Percentiles rank a stretch among this genome's conserved stretches.
These are phyloP conservation scores for Lecanicillium sp. DNA, from an alignment of 2,329 filamentous ascomycete genomes.

Conservation along the genomic window DNA sequence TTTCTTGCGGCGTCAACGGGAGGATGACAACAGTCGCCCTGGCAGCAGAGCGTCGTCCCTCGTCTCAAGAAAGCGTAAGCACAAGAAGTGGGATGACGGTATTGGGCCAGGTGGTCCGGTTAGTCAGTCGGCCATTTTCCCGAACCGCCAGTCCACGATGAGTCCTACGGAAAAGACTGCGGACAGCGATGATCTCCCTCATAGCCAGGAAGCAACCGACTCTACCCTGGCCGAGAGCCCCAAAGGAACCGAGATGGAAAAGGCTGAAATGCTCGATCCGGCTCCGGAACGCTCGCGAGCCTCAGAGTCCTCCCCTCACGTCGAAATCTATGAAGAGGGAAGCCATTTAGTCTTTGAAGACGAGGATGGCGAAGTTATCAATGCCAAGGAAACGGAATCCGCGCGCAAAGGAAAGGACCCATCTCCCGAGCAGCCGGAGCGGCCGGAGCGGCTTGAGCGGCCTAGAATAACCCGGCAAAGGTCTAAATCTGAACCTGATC, in stretches of 20 bases:
- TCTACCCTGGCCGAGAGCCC: conserved; percentile 24
- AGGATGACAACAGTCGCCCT: conserved; percentile 53
- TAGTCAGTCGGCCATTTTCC: conserved; percentile 81
- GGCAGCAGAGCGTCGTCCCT: conserved; percentile 53
- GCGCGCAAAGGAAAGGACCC: conserved; percentile 9
- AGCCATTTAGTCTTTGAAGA: conserved; percentile 75
- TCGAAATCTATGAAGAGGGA: conserved; percentile 78
- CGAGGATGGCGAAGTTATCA: conserved; percentile 76
- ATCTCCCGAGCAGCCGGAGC: background rate
- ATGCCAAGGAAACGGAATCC: conserved; percentile 30
- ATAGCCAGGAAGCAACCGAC: conserved; percentile 24
- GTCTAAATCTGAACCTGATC: conserved; percentile 13
- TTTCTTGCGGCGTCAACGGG: conserved; percentile 76
- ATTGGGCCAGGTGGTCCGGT: conserved; percentile 79
- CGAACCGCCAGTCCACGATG: conserved; percentile 36
- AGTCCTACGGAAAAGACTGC: conserved; percentile 13
- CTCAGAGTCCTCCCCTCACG: conserved; percentile 14
- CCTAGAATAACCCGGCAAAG: conserved; percentile 10
- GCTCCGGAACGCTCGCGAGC: conserved; percentile 15
- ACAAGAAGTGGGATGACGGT: conserved; percentile 63
- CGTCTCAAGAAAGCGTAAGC: conserved; percentile 54
- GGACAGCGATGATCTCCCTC: conserved; percentile 22
- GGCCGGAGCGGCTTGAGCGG: background rate
- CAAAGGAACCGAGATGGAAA: conserved; percentile 18
- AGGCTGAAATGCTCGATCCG: conserved; percentile 15